Conservation (phyloP, 2,329 filamentous ascomycete genomes). For the Pseudogymnoascus sp. region DNA sequence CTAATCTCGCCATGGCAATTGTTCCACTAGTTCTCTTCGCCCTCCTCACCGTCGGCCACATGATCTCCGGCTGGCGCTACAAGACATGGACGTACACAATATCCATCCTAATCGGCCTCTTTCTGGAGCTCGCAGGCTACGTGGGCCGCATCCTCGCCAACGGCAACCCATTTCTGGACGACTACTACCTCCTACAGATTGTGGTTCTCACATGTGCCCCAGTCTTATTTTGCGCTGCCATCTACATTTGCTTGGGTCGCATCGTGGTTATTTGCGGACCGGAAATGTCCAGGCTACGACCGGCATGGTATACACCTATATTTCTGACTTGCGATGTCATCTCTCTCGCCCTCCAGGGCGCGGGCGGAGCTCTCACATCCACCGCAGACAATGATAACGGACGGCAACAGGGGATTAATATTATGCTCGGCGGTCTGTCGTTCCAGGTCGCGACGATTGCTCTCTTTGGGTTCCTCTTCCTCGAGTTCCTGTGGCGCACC, state of each 20-base stretch:
- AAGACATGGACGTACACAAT: constrained; percentile 31
- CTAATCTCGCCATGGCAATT: constrained; percentile 45
- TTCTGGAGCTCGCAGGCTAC: constrained; percentile 52
- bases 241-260: constrained; percentile 52
- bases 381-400: constrained; percentile 40
- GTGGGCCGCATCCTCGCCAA: constrained; percentile 47
- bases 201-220: constrained; percentile 56
- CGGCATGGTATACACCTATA: constrained; percentile 42
- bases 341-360: constrained; percentile 51
- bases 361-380: constrained; percentile 51
- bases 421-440: constrained; percentile 56
- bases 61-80: constrained; percentile 20
- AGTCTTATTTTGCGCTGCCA: constrained; percentile 53
- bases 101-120: constrained; percentile 45
- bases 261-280: constrained; percentile 41
- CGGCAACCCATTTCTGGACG: constrained; percentile 42
- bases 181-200: constrained; percentile 47
- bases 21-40: constrained; percentile 43
- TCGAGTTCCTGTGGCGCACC: constrained; percentile 43
- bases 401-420: constrained; percentile 29
- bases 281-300: constrained; percentile 40
- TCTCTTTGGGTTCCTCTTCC: constrained; percentile 42
- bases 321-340: constrained; percentile 57
- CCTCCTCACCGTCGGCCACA: constrained; percentile 33
- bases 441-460: constrained; percentile 52